These are phyloP conservation scores for Hemisphaericaspora xylofermentans DNA, from an alignment of 1,139 yeast species.

Conservation along the genomic window DNA sequence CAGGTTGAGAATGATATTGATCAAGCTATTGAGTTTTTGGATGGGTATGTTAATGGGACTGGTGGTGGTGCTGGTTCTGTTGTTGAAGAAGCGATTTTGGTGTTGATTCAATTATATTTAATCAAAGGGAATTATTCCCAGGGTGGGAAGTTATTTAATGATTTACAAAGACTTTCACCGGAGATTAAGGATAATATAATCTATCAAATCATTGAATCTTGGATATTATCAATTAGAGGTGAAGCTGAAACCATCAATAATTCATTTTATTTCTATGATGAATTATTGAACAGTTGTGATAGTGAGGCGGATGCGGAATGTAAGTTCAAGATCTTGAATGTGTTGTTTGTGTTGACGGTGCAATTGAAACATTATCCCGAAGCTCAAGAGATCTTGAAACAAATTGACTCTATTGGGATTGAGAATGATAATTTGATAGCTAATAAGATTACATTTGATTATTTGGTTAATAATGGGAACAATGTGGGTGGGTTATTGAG, in stretches of 20 bases:
- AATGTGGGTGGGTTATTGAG: conserved; percentile 39
- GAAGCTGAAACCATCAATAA: conserved; percentile 58
- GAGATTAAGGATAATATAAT: conserved; percentile 63
- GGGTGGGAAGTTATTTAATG: conserved; percentile 37
- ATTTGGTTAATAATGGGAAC: conserved; percentile 47
- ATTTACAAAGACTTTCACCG: conserved; percentile 42
- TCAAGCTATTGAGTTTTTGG: conserved; percentile 37
- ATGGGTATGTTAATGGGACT: conserved; percentile 27
- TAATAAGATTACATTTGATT: conserved; percentile 55
- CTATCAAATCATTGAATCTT: conserved; percentile 67
- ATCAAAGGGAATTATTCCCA: conserved; percentile 37
- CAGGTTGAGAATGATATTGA: conserved; percentile 39
- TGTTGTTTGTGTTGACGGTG: conserved; percentile 42
- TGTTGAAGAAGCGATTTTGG: conserved; percentile 43
- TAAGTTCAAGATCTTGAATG: conserved; percentile 35
- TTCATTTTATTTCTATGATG: conserved; percentile 72
- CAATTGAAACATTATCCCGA: conserved; percentile 47
- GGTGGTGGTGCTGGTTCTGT: too few species aligned
- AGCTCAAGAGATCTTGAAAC: conserved; percentile 47
- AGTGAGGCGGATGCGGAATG: conserved; percentile 40
- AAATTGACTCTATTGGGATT: conserved; percentile 37
- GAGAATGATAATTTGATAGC: conserved; percentile 55
- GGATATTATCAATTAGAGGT: conserved; percentile 57
- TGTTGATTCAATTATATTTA: conserved; percentile 44
- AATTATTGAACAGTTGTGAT: conserved; percentile 50